These are phyloP conservation scores for Clavispora asparagi DNA, from an alignment of 805 yeast species.

Conservation along the genomic window DNA sequence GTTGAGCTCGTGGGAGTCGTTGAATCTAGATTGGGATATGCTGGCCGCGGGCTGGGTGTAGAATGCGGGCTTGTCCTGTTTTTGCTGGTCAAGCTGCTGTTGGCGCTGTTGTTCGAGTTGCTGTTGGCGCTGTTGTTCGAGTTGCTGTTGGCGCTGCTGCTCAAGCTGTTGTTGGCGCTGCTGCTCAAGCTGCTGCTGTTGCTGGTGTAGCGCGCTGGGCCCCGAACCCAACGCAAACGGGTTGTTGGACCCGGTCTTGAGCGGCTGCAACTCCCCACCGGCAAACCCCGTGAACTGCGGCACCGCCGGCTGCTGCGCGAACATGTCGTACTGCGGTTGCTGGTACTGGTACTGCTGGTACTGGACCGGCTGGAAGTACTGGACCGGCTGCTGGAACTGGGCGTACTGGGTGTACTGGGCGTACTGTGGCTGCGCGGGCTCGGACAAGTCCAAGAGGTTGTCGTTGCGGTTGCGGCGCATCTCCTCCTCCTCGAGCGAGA, in stretches of 20 bases:
- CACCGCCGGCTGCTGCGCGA: conserved; percentile 41
- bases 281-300: conserved; percentile 17
- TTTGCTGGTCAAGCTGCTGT: conserved; percentile 15
- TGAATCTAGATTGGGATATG: conserved; percentile 30
- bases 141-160: conserved; percentile 23
- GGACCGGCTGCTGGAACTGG: conserved; percentile 18
- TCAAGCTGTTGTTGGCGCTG: conserved; percentile 15
- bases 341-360: conserved; percentile 24
- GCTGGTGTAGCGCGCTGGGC: conserved; percentile 13
- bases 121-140: conserved; percentile 24
- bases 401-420: conserved; percentile 4
- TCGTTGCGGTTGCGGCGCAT: conserved; percentile 46
- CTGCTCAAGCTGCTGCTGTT: conserved; percentile 23
- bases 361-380: conserved; percentile 21
- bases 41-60: conserved; percentile 33
- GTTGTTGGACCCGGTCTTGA: conserved; percentile 69
- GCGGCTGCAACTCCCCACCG: conserved; percentile 37
- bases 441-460: conserved; percentile 52
- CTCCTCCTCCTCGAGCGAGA: conserved; percentile 75
- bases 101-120: conserved; percentile 23
- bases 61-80: conserved; percentile 9
- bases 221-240: conserved; percentile 56
- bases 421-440: conserved; percentile 19
- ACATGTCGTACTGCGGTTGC: conserved; percentile 47
- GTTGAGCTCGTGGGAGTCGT: conserved; percentile 62